Evolutionary conservation across 129 eudicot genomes (phyloP), one percentile per base, ranked within the genome.

Genomic region (Gnaphalium uliginosum): DNA sequence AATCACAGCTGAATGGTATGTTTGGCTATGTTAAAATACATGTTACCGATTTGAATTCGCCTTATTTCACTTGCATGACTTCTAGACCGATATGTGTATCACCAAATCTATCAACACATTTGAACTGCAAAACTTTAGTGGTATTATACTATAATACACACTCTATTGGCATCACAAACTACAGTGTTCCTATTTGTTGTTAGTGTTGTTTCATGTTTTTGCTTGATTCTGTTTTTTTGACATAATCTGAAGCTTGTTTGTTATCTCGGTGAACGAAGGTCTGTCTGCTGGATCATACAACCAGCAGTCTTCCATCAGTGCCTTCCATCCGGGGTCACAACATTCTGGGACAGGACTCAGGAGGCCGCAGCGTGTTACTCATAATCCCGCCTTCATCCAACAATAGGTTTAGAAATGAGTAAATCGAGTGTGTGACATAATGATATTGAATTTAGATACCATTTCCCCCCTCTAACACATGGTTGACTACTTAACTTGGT

Each of bases 291-390:
- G 91, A 59, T 89, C 96, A 50, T 80, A 83, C 22, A 85, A 86
- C 96, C 91, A 86, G 76, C 91, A 89, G 21, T 89, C 91, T 71
- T 82, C 96, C 91, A 89, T 86, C 82, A 89, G 24, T 53, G 71
- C 72, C 74, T 59, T 83, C 96, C 89, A 89, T 37, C 78, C 87
- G 0, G 82, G 63, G 70, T 89, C 91, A 72, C 96, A 86, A 19
- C 77, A 81, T 65, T 83, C 86, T 2, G 91, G 96, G 11, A 89
- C 73, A 3, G n/a, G n/a, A n/a, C n/a, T n/a, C n/a, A n/a, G 88
- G 82, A 50, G 96, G 91, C 77, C 91, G 79, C 23, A 89, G 78
- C 37, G 86, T 80, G 77, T 83, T 85, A 68, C 73, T 89, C 69
- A 89, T 83, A 76, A 89, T 89, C 33, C 96, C 96, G 78, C 96